Base-by-base conservation (phyloP, 2,329 filamentous ascomycete genomes). In the Bertia moriformis region DNA sequence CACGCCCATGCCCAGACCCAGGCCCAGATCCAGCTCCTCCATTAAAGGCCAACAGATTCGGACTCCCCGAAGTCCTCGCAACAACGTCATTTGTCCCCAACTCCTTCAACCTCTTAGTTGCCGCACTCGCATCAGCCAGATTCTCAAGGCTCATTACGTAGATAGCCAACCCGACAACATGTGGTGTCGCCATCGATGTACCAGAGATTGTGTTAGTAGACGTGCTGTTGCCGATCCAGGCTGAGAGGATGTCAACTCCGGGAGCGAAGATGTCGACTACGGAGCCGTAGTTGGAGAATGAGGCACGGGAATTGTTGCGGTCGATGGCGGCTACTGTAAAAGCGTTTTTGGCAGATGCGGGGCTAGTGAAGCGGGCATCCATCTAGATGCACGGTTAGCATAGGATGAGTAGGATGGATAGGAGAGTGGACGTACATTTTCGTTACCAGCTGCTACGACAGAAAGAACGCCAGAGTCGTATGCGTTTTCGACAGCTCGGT, bases 101-200 rank as follows among this genome's bases (percentile, higher is more conserved):
- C 24, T 29, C 10, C 24, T 29, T 29, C 10, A 29, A 10, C 10
- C 24, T 10, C 10, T 10, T n/a, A n/a, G 24, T 29, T n/a, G n/a
- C 24, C 10, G 24, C 24, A 29, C 10, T n/a, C 10, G 24, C 10
- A 29, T 57, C 59, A 4, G 45, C 46, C 35, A 50, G 45, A 18
- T 58, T 57, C 41, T 68, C 59, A 12, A 69, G 54, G n/a, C 57
- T 56, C 43, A 68, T 49, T 19, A 78, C 52, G 50, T 78, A 78
- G n/a, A 70, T 61, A 10, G 66, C 71, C n/a, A 80, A 52, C 12
- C 76, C 76, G 18, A 70, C 61, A 39, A 80, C 61, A 49, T 78
- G 73, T 0, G 75, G 74, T 3, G 64, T 58, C 2, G 74, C 70
- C 73, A 78, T 78, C 24, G 66, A 73, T 4, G 76, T 80, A 22